Evolutionary conservation across 345 rosid species (phyloP).

Genomic region (Melastoma malabathricum): DNA sequence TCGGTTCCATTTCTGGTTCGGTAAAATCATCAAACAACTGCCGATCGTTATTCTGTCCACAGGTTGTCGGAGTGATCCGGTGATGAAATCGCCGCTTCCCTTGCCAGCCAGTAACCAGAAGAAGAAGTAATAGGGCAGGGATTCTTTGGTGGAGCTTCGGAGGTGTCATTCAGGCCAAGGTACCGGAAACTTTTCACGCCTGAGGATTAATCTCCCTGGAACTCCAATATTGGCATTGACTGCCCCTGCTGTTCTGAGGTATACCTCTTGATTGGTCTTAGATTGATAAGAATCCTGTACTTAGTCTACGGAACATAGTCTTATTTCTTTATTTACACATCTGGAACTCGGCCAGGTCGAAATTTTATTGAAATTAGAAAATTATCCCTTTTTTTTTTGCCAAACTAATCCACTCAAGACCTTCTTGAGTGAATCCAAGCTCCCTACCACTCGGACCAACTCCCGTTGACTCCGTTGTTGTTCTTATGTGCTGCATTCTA

Average conservation of each 20-base stretch:
- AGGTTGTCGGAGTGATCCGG: slow-evolving; percentile 3
- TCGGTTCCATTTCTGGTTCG: neutral
- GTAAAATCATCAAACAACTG: neutral
- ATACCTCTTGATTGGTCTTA: slow-evolving; percentile 14
- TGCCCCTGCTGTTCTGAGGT: slow-evolving; percentile 96
- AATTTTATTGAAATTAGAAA: too few species aligned
- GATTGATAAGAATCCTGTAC: too few species aligned
- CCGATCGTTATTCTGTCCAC: neutral
- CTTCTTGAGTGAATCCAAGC: too few species aligned
- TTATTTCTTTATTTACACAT: too few species aligned
- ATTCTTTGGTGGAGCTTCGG: slow-evolving; percentile 67
- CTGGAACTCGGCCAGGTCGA: too few species aligned
- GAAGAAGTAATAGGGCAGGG: slow-evolving; percentile 33
- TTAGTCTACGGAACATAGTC: too few species aligned
- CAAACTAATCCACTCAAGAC: too few species aligned
- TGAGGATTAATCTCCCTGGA: slow-evolving; percentile 58
- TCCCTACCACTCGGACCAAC: too few species aligned
- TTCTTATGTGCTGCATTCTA: too few species aligned
- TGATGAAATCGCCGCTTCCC: slow-evolving; percentile 71
- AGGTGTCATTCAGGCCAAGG: slow-evolving; percentile 93
- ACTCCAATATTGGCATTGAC: slow-evolving; percentile 86
- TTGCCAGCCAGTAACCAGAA: slow-evolving; percentile 28
- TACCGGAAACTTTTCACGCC: slow-evolving; percentile 80
- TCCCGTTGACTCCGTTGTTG: too few species aligned
- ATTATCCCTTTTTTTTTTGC: too few species aligned